phyloP scores from a whole-genome alignment of 2,329 filamentous ascomycete species.

The Neonectria punicea region DNA sequence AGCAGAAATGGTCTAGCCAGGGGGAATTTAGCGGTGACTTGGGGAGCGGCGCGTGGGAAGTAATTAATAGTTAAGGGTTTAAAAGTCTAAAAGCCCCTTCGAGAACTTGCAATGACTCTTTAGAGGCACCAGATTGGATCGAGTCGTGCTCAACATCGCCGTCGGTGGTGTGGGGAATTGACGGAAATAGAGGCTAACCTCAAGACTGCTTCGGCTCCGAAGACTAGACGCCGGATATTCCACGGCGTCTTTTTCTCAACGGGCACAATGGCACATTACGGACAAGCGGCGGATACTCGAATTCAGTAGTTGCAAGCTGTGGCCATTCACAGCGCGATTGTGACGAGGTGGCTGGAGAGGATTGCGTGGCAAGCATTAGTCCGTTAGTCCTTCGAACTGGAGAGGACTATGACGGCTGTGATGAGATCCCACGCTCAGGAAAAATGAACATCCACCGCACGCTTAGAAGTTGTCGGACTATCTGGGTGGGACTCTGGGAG shows the following conservation, averaged over 20 bases:
- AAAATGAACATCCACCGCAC: not conserved
- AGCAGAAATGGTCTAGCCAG: not conserved
- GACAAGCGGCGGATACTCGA: not conserved
- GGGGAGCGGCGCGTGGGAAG: not conserved
- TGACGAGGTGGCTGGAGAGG: not conserved
- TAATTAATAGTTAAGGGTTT: not conserved
- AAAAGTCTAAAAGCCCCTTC: not conserved
- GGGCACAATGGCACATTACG: not conserved
- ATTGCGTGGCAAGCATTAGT: not conserved
- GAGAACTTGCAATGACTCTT: not conserved
- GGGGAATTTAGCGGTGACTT: not conserved
- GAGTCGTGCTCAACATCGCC: not conserved
- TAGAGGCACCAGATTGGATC: not conserved
- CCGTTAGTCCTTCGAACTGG: not conserved
- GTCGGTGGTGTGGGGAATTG: not conserved
- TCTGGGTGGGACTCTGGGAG: too few relatives aligned
- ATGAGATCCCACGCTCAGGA: not conserved
- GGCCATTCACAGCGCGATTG: not conserved
- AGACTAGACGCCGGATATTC: not conserved
- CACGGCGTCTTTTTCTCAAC: not conserved
- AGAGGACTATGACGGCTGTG: not conserved
- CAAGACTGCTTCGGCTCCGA: constrained; percentile 2
- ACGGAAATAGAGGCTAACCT: not conserved
- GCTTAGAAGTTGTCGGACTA: not conserved
- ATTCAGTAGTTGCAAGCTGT: not conserved